These are phyloP conservation scores for Fusarium torreyae DNA, from an alignment of 2,329 filamentous ascomycete species.

Conservation along the genomic window DNA sequence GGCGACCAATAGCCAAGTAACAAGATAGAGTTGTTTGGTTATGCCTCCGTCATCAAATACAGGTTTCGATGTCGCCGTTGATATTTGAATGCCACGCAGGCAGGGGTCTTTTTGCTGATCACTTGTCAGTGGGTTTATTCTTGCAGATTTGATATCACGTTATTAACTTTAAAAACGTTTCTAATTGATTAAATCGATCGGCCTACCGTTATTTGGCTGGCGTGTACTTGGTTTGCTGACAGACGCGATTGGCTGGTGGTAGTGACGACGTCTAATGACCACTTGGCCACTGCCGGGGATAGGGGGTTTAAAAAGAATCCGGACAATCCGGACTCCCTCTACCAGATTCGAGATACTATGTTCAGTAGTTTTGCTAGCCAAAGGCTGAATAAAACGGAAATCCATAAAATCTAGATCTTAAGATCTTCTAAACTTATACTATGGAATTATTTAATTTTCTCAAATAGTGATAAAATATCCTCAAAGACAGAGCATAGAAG, in stretches of 20 bases:
- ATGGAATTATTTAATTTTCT: too few relatives aligned
- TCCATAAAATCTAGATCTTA: too few relatives aligned
- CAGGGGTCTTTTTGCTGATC: conserved; percentile 28
- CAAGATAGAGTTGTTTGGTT: neutral
- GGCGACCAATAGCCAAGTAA: conserved; percentile 9
- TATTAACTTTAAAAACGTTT: conserved; percentile 6
- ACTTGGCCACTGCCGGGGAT: neutral
- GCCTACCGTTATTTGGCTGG: neutral
- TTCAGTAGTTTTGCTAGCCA: too few relatives aligned
- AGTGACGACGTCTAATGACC: neutral
- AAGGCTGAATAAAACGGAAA: too few relatives aligned
- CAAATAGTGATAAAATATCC: too few relatives aligned
- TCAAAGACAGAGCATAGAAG: too few relatives aligned
- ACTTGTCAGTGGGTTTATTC: neutral
- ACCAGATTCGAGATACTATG: too few relatives aligned
- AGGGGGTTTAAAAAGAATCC: too few relatives aligned
- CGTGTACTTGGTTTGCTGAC: neutral
- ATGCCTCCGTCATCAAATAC: conserved; percentile 5
- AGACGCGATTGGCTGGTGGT: conserved; percentile 24
- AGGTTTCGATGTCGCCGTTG: conserved; percentile 6
- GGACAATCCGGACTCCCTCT: too few relatives aligned
- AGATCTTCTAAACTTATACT: too few relatives aligned
- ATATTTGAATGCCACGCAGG: conserved; percentile 12
- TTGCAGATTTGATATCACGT: conserved; percentile 2
- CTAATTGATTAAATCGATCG: neutral